These are phyloP conservation scores for Alternaria sp. DNA, from an alignment of 2,329 filamentous ascomycete species.

Conservation along the genomic window DNA sequence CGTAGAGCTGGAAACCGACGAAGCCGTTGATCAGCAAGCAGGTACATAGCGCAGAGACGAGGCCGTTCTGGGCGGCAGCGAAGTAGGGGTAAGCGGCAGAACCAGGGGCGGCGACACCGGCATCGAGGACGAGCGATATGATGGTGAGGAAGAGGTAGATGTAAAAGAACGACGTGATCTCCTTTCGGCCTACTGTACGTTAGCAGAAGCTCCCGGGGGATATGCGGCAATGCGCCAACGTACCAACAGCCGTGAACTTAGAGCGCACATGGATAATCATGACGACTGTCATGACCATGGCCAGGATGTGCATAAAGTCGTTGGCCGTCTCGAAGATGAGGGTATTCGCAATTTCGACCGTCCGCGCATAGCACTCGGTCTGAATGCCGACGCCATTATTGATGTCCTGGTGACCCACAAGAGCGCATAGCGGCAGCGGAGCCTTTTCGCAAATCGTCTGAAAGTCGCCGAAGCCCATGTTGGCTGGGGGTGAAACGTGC, in stretches of 20 bases:
- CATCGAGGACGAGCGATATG: slow-evolving; percentile 88
- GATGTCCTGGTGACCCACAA: slow-evolving; percentile 78
- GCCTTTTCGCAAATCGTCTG: slow-evolving; percentile 84
- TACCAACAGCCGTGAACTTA: slow-evolving; percentile 98
- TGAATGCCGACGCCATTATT: slow-evolving; percentile 79
- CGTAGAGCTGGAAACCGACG: slow-evolving; percentile 97
- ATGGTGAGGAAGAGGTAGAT: slow-evolving; percentile 91
- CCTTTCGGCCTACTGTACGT: slow-evolving; percentile 65
- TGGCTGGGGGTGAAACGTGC: slow-evolving; percentile 19
- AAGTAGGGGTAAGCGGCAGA: slow-evolving; percentile 89
- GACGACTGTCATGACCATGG: slow-evolving; percentile 90
- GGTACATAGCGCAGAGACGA: slow-evolving; percentile 85
- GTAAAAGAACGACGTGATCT: slow-evolving; percentile 93
- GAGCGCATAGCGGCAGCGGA: slow-evolving; percentile 84
- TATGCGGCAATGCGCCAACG: slow-evolving; percentile 44
- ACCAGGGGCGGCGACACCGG: slow-evolving; percentile 87
- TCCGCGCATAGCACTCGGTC: slow-evolving; percentile 89
- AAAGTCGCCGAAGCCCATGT: slow-evolving; percentile 92
- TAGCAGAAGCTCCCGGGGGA: slow-evolving; percentile 62
- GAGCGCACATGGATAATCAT: slow-evolving; percentile 98
- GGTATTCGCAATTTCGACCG: slow-evolving; percentile 96
- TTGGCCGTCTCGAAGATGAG: slow-evolving; percentile 96
- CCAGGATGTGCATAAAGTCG: slow-evolving; percentile 90
- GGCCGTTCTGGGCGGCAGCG: slow-evolving; percentile 83
- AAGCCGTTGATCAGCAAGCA: slow-evolving; percentile 96